Evolutionary conservation across 352 stramenopile genomes (phyloP).

Genomic region (Saprolegnia parasitica): DNA sequence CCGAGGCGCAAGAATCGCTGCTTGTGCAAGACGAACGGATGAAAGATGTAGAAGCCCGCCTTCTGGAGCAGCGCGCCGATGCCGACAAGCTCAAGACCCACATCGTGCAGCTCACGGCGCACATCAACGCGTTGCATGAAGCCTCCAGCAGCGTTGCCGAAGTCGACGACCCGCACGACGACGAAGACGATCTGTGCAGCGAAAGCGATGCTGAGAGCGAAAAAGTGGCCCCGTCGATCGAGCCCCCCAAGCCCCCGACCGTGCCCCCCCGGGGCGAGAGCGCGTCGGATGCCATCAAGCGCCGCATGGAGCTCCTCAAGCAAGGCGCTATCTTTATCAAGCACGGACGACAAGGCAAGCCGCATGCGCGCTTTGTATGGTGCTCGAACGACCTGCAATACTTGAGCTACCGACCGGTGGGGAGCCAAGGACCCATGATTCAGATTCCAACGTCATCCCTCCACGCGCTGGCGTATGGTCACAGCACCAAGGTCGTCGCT

Average conservation of each 20-base stretch:
- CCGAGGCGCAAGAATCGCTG: conserved; percentile 58
- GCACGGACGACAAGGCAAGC: conserved; percentile 66
- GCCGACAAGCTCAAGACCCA: conserved; percentile 47
- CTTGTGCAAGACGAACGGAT: conserved; percentile 49
- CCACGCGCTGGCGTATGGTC: background rate
- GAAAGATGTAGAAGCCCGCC: conserved; percentile 46
- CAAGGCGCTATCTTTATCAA: conserved; percentile 75
- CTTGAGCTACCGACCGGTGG: conserved; percentile 62
- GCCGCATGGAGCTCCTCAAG: conserved; percentile 64
- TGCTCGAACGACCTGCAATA: conserved; percentile 69
- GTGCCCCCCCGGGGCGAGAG: conserved; percentile 30
- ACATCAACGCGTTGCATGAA: conserved; percentile 16
- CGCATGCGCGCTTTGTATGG: conserved; percentile 77
- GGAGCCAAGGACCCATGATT: conserved; percentile 31
- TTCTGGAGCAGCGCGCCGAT: conserved; percentile 56
- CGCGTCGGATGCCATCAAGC: conserved; percentile 54
- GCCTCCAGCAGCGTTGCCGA: conserved; percentile 22
- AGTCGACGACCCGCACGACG: background rate
- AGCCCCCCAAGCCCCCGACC: conserved; percentile 17
- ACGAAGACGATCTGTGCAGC: conserved; percentile 38
- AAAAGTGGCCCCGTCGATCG: conserved; percentile 5
- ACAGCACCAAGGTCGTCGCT: conserved; percentile 17
- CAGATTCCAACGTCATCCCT: conserved; percentile 24
- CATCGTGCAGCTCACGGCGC: conserved; percentile 36
- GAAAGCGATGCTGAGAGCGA: conserved; percentile 45